Evolutionary conservation across 495 filamentous ascomycete genomes (phyloP), one percentile per base, ranked within the genome.

Genomic region (Glonium stellatum): DNA sequence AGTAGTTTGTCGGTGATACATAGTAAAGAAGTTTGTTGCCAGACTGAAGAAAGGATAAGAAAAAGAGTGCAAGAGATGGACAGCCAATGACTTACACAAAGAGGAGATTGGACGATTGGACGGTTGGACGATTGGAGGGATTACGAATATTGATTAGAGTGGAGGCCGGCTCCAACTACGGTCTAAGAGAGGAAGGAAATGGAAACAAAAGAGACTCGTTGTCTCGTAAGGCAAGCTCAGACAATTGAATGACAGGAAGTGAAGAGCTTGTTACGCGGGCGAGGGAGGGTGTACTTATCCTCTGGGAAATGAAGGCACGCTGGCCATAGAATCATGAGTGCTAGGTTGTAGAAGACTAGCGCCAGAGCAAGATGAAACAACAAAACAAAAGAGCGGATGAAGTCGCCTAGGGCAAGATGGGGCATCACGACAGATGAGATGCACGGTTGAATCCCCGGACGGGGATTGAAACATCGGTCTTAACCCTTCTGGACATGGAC

Each of bases 1-100:
- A 8, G 72, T 75, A 12, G 70, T 57, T 34, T 75, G 72, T 55
- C 69, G 69, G 51, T 66, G 65, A 41, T 61, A 70, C 70, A 74
- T 68, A 44, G 46, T 62, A 50, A 52, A 57, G 51, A 37, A 47
- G 37, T 8, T 57, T 49, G 69, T 62, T 68, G 59, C 67, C 69
- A 65, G 67, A 64, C 62, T 67, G 23, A 41, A 13, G 23, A 22
- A 31, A 47, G 47, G 55, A 41, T 60, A 61, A 57, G 51, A n/a
- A 27, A 56, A 21, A 8, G n/a, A 21, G 35, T 8, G 22, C 15
- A 57, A 53, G 27, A 13, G 55, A 57, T 36, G 34, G 58, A 39
- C 15, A 48, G 31, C 62, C 58, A 65, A 65, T 55, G 58, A 59
- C 65, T 68, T 65, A 68, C 65, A 62, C 61, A 12, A 23, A 12